Base-by-base conservation (phyloP, 148 eudicot genomes). In the Beta vulgaris region DNA sequence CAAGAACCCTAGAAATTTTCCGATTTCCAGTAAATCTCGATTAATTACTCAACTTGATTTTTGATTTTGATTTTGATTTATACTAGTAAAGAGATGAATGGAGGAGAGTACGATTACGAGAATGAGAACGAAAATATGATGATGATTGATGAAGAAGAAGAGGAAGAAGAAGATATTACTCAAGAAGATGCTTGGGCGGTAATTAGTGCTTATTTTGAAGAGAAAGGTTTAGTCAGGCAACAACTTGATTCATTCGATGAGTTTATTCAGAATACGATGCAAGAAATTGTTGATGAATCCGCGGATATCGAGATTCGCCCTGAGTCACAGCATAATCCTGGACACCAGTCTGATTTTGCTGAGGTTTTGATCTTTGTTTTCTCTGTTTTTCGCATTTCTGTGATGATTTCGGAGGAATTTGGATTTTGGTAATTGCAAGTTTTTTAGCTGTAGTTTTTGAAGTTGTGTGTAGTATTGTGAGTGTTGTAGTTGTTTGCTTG, bases 121-220 rank as follows among this genome's bases (percentile, higher is more conserved):
- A 64, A 71, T 34, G 79, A 46, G 9, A 59, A 72, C 7, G 68
- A 71, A 3, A 65, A 23, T 13, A 43, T 54, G 70, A 49, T 71
- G 63, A 35, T 71, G 63, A 53, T 19, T 5, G 64, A 71, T 14
- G 68, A 71, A 1, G 73, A 73, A 10, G 87, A 86, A 2, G 88
- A 81, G 3, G 92, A 87, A 1, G 98, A 89, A 8, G 96, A 92
- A 25, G 99, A 95, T 66, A 95, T 95, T 7, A 95, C 97, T 0
- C 99, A 95, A 63, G 99, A 95, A 42, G 99, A 95, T 60, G 97
- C 97, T 2, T 95, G 99, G 99, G 88, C 99, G 0, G 99, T 95
- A 0, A 95, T 95, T 19, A 95, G 99, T 40, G 91, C 99, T 0
- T 95, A 89, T 61, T 95, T 95, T 29, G 99, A 92, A 46, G 97